These are phyloP conservation scores for Zymoseptoria brevis DNA, from an alignment of 2,329 filamentous ascomycete species.

Conservation along the genomic window DNA sequence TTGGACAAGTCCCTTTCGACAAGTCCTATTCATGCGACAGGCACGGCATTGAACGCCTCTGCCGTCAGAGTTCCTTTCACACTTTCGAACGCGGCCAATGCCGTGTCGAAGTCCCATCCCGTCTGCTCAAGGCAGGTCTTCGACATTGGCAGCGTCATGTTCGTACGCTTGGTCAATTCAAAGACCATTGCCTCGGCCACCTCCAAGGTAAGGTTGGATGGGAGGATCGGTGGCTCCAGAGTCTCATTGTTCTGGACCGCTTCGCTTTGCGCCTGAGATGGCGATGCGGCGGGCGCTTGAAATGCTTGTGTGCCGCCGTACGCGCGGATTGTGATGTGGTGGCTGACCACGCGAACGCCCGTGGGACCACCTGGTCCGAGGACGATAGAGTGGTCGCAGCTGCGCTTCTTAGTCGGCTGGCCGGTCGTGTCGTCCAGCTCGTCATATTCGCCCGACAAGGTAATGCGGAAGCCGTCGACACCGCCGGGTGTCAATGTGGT, in stretches of 20 bases:
- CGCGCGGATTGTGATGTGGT: conserved; percentile 66
- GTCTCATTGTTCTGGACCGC: conserved; percentile 6
- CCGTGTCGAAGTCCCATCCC: conserved; percentile 70
- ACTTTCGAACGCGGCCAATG: conserved; percentile 65
- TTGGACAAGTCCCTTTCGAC: background rate
- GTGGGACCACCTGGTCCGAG: conserved; percentile 64
- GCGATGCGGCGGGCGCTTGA: conserved; percentile 29
- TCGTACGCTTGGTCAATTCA: conserved; percentile 68
- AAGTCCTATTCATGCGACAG: conserved; percentile 3
- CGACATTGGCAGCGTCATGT: conserved; percentile 72
- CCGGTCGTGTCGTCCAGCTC: conserved; percentile 55
- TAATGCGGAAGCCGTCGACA: conserved; percentile 70
- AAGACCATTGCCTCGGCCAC: conserved; percentile 50
- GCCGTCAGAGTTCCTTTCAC: conserved; percentile 52
- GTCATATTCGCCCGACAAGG: conserved; percentile 76
- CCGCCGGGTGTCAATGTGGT: conserved; percentile 54
- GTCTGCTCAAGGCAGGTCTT: conserved; percentile 73
- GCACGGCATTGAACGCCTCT: conserved; percentile 30
- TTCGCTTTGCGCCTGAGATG: conserved; percentile 11
- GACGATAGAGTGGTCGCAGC: conserved; percentile 74
- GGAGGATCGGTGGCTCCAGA: conserved; percentile 15
- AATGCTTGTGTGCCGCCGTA: conserved; percentile 53
- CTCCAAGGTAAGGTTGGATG: conserved; percentile 24
- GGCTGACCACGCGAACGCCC: conserved; percentile 68
- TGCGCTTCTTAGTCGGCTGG: conserved; percentile 56